These are phyloP conservation scores for Pythium sp. DNA, from an alignment of 352 stramenopile genomes.

Conservation along the genomic window DNA sequence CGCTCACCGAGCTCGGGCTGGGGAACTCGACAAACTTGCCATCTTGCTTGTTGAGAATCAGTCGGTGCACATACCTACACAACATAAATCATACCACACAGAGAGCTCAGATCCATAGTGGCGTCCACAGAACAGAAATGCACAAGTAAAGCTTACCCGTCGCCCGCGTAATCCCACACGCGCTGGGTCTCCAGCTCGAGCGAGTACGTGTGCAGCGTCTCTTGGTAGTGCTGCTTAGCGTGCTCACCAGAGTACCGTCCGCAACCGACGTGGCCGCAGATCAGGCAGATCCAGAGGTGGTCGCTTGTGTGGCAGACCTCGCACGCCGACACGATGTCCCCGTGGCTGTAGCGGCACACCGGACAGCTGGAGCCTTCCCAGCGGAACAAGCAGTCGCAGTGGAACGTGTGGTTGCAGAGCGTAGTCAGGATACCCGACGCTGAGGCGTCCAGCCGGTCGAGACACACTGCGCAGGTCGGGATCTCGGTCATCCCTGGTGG, in stretches of 20 bases:
- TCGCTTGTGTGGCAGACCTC: conserved; percentile 92
- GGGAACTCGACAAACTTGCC: conserved; percentile 96
- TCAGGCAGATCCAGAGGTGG: conserved; percentile 96
- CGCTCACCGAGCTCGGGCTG: conserved; percentile 74
- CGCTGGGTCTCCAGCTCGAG: conserved; percentile 94
- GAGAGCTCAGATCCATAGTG: conserved; percentile 39
- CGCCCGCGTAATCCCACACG: conserved; percentile 95
- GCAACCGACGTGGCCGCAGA: conserved; percentile 95
- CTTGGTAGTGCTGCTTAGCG: conserved; percentile 92
- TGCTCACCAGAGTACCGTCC: conserved; percentile 95
- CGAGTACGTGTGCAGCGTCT: conserved; percentile 93
- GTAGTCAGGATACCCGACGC: conserved; percentile 93
- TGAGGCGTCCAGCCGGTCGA: conserved; percentile 86
- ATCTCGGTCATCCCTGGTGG: conserved; percentile 84
- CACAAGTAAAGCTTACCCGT: conserved; percentile 59
- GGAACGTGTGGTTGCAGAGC: conserved; percentile 98
- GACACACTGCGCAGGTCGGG: conserved; percentile 89
- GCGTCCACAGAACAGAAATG: conserved; percentile 30
- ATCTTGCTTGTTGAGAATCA: conserved; percentile 90
- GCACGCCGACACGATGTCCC: conserved; percentile 91
- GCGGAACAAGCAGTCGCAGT: conserved; percentile 94
- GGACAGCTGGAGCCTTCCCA: conserved; percentile 95
- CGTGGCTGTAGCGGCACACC: conserved; percentile 96
- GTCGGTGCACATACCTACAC: conserved; percentile 68
- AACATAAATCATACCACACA: conserved; percentile 7